Evolutionary conservation across 2,329 filamentous ascomycete species (phyloP), one percentile per base, ranked within the genome.

Genomic region (Trichoderma polysporum): DNA sequence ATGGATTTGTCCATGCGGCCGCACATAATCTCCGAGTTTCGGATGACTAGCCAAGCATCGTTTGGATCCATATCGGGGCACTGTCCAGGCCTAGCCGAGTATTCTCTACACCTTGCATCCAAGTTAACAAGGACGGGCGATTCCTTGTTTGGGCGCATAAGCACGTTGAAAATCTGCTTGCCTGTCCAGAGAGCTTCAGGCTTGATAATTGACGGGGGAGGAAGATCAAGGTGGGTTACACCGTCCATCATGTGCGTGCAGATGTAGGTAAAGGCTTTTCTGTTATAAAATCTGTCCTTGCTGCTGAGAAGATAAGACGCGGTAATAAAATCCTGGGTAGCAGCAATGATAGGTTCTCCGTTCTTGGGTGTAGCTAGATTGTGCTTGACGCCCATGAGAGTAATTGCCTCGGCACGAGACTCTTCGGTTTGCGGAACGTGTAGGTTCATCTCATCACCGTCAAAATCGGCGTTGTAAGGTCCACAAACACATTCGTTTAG

Each of bases 301-400:
- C 90, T 91, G 73, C 93, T 97, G 29, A 98, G 83, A 4, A 98
- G 81, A 75, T 93, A 99, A 0, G 95, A 92, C 4, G 94, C 94
- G 29, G 94, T 98, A 73, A 99, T 98, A 81, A 99, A 99, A 84
- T 99, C 95, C 75, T 99, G 95, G 33, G 97, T 99, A n/a, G 95
- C 94, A 19, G 94, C 93, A 80, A 99, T 98, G 73, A 99, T 97
- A 1, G 95, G 95, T 73, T 97, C 94, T 76, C 95, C 95, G 80
- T 98, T 98, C 79, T 97, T 97, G 0, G 95, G 95, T 0, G 95
- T 99, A 3, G 91, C 91, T 67, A 99, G 80, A 76, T 99, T 99
- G 83, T 98, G 89, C 80, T 97, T 97, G 66, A 99, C 94, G 49
- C 95, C 95, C 95, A 99, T 99, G 56, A 99, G 82, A 71, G 94